phyloP scores from a whole-genome alignment of 2,329 filamentous ascomycete species.

The Graphiopsis chlorocephala region DNA sequence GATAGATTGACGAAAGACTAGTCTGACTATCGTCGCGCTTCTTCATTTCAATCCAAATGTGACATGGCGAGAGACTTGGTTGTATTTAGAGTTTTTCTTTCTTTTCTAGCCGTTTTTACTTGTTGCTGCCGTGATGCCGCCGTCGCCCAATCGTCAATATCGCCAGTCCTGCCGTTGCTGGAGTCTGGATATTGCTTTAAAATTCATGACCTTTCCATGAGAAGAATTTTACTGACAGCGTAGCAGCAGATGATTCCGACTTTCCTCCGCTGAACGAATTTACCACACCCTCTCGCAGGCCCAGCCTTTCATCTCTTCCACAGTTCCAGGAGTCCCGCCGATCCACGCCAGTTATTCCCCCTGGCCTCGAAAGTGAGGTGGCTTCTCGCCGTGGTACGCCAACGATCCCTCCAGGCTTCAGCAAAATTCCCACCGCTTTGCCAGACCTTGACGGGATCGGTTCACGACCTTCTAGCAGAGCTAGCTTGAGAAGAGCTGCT shows the following conservation, averaged over 20 bases:
- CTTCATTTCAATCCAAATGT: conserved; percentile 19
- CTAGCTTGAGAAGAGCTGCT: conserved; percentile 29
- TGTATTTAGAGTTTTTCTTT: conserved; percentile 21
- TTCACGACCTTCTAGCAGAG: conserved; percentile 34
- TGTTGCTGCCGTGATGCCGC: conserved; percentile 12
- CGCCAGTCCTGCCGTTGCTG: background rate
- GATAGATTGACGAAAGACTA: conserved; percentile 37
- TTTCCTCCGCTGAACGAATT: conserved; percentile 26
- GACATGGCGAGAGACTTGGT: conserved; percentile 25
- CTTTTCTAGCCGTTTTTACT: conserved; percentile 6
- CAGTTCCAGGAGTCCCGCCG: conserved; percentile 31
- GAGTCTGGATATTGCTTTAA: background rate
- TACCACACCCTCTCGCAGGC: conserved; percentile 23
- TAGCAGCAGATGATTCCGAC: conserved; percentile 28
- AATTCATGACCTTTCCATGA: background rate
- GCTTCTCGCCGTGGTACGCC: conserved; percentile 43
- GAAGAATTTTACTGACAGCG: conserved; percentile 18
- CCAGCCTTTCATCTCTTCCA: conserved; percentile 25
- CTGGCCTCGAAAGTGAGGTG: conserved; percentile 34
- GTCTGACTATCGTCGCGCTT: conserved; percentile 25
- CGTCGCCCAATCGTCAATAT: conserved; percentile 16
- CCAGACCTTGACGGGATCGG: conserved; percentile 28
- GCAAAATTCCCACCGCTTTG: conserved; percentile 28
- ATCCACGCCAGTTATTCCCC: conserved; percentile 36
- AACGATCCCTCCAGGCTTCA: conserved; percentile 46